These are phyloP conservation scores for Rhizopus arrhizus DNA, from an alignment of 371 early-diverging fungal species.

Conservation along the genomic window DNA sequence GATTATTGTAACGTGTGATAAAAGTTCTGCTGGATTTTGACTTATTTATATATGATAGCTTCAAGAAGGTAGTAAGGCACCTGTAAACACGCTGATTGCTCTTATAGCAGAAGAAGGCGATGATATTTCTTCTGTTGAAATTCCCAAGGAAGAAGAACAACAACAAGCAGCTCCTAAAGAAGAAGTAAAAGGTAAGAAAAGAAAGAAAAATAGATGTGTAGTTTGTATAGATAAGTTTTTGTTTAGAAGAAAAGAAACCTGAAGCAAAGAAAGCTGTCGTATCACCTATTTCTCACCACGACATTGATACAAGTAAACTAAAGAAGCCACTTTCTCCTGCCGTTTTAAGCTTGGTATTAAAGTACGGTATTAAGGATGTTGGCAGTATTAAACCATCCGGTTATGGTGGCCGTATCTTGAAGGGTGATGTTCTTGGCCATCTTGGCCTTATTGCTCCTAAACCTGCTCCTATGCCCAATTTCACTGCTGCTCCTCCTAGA, in stretches of 20 bases:
- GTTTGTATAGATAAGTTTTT: neutral
- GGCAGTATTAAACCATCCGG: slow-evolving; percentile 72
- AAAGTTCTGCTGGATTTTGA: slow-evolving; percentile 6
- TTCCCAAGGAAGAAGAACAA: slow-evolving; percentile 53
- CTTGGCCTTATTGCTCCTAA: slow-evolving; percentile 60
- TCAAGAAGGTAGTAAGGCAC: slow-evolving; percentile 61
- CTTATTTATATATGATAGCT: slow-evolving; percentile 36
- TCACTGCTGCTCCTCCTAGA: slow-evolving; percentile 49
- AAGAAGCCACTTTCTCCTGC: slow-evolving; percentile 72
- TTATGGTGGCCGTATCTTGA: slow-evolving; percentile 87
- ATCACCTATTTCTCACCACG: slow-evolving; percentile 47
- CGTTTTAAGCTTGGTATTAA: slow-evolving; percentile 60
- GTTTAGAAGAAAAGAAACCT: slow-evolving; percentile 15
- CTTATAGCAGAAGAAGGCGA: slow-evolving; percentile 90
- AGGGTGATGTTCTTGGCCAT: slow-evolving; percentile 86
- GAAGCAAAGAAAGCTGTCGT: slow-evolving; percentile 19
- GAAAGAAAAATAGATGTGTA: slow-evolving; percentile 4
- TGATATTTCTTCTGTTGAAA: slow-evolving; percentile 76
- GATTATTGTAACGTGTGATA: slow-evolving; percentile 66
- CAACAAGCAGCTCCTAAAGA: slow-evolving; percentile 25
- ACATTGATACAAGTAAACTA: slow-evolving; percentile 46
- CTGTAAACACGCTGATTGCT: slow-evolving; percentile 76
- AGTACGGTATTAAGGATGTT: slow-evolving; percentile 66
- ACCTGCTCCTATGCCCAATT: slow-evolving; percentile 52
- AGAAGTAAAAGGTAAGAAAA: slow-evolving; percentile 13